These are phyloP conservation scores for Xylariaceae sp. DNA, from an alignment of 2,329 filamentous ascomycete species.

Conservation along the genomic window DNA sequence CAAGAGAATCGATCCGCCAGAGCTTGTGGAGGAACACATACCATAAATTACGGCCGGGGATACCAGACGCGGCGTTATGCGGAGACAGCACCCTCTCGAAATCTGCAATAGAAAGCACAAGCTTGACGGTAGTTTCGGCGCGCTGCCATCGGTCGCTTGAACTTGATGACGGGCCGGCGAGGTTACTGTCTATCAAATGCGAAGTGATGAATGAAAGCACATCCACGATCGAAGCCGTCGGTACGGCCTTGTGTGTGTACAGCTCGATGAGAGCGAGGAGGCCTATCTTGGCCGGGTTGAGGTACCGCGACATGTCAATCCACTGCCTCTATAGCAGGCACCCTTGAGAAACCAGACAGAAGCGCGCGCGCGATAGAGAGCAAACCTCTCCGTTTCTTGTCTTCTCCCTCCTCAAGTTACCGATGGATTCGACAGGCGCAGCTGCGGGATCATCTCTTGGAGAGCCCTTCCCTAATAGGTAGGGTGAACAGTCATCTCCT, in stretches of 20 bases:
- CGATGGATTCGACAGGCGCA: not conserved
- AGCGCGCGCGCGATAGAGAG: not conserved
- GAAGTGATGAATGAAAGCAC: constrained; percentile 75
- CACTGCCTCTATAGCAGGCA: not conserved
- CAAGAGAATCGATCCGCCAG: constrained; percentile 78
- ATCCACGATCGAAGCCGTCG: constrained; percentile 64
- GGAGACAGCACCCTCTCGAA: constrained; percentile 55
- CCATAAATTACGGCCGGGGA: constrained; percentile 79
- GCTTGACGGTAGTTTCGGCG: constrained; percentile 45
- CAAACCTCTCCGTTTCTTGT: not conserved
- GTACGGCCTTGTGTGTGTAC: constrained; percentile 68
- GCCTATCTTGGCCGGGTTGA: constrained; percentile 85
- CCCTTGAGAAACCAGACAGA: not conserved
- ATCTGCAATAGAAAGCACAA: constrained; percentile 51
- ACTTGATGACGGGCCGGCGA: constrained; percentile 30
- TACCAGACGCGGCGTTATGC: constrained; percentile 47
- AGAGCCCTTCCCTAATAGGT: not conserved
- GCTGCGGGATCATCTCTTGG: constrained; percentile 8
- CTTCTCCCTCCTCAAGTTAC: not conserved
- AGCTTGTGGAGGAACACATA: constrained; percentile 75
- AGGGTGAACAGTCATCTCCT: not conserved
- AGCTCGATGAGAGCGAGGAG: constrained; percentile 75
- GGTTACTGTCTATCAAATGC: constrained; percentile 54
- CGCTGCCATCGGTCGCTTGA: constrained; percentile 40
- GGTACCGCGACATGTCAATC: constrained; percentile 64